A percentile compares a stretch with the other conserved stretches of the same genome.
Evolutionary conservation across 78 protist genomes (phyloP).

Genomic region (slime mould (Dictyostelium discoideum)): dicty_2.7 NC_007091.3:4833501-4834000

Average conservation of each 20-base stretch:
- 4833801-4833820: too few species aligned
- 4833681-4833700: background rate
- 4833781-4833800: background rate
- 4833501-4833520: too few species aligned
- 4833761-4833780: conserved; percentile 12
- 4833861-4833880: background rate
- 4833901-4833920: background rate
- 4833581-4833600: background rate
- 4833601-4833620: conserved; percentile 6
- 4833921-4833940: background rate
- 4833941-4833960: background rate
- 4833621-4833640: background rate
- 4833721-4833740: background rate
- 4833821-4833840: too few species aligned
- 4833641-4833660: background rate
- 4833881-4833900: background rate
- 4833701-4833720: background rate
- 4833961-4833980: background rate
- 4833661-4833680: background rate
- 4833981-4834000: background rate
- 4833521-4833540: too few species aligned
- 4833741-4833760: background rate
- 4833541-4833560: too few species aligned
- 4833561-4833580: background rate
- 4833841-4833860: too few species aligned